Evolutionary conservation across 2,329 filamentous ascomycete genomes (phyloP).

Genomic region (Rhinocladiella mackenziei): DNA sequence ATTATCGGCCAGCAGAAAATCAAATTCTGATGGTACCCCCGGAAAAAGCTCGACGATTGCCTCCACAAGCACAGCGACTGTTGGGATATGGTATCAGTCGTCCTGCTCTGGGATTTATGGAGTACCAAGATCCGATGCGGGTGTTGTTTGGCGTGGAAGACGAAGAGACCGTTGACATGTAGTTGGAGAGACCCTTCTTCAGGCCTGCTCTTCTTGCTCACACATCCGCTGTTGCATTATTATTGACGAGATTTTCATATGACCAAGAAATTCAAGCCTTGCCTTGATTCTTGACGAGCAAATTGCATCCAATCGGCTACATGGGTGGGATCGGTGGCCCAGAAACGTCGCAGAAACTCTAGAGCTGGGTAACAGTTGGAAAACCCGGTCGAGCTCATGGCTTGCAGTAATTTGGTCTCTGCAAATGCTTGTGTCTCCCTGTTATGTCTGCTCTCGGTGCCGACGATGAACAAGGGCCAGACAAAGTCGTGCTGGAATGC

Average conservation of each 20-base stretch:
- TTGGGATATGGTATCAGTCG: conserved; percentile 30
- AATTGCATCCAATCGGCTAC: conserved; percentile 17
- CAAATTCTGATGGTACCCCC: conserved; percentile 30
- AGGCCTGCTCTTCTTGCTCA: too few species aligned
- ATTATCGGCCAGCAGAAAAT: conserved; percentile 29
- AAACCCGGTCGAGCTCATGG: conserved; percentile 17
- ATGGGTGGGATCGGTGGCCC: conserved; percentile 11
- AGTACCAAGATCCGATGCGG: conserved; percentile 29
- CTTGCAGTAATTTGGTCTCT: conserved; percentile 10
- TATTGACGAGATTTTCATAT: conserved; percentile 19
- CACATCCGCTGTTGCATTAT: too few species aligned
- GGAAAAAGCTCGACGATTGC: conserved; percentile 26
- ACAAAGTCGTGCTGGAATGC: conserved; percentile 31
- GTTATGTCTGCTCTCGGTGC: conserved; percentile 27
- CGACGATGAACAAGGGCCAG: conserved; percentile 32
- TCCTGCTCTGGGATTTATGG: conserved; percentile 26
- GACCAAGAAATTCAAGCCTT: conserved; percentile 15
- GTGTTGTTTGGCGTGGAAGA: conserved; percentile 30
- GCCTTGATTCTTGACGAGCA: conserved; percentile 12
- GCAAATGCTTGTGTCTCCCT: conserved; percentile 12
- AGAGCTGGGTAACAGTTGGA: conserved; percentile 22
- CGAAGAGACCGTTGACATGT: conserved; percentile 37
- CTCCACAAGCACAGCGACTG: conserved; percentile 27
- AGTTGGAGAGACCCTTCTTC: conserved; percentile 14
- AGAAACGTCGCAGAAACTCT: conserved; percentile 27